Evolutionary conservation across 2,329 filamentous ascomycete genomes (phyloP), one percentile per base, ranked within the genome.

Genomic region (Cyphellophora attinorum): DNA sequence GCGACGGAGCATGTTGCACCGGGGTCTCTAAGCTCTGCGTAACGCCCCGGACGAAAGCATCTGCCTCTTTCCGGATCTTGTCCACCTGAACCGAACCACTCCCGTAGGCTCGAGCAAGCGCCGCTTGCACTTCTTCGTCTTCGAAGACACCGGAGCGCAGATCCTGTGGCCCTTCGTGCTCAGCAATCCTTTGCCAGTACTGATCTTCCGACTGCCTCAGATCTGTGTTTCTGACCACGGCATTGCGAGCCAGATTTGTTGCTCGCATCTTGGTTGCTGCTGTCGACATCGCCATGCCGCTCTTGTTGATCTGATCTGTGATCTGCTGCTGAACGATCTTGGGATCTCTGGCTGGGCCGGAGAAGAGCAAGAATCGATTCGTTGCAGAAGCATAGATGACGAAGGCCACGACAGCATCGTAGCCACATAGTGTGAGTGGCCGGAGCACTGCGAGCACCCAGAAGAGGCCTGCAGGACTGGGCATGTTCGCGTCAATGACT

Each of bases 301-400:
- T 62, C 2, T 57, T 50, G 10, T 50, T 48, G 5, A 64, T 51
- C 2, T 60, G 55, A 38, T 63, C 57, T 15, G 42, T 37, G 5
- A 34, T 35, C 5, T 39, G 39, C 2, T 37, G 39, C 6, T 42
- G 35, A 3, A 36, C 19, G 5, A 42, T 27, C 46, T 85, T 79
- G 27, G 93, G 60, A 40, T 83, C 75, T 1, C 76, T 72, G 0
- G 77, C 57, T 0, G 70, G 64, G 0, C 74, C 70, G 28, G 64
- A 62, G 30, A 67, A 63, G 14, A 76, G 72, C 46, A 93, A 84
- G 39, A 82, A 80, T 13, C 86, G 77, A 51, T 88, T 81, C 4
- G 91, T 95, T 11, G 76, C 74, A 3, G 81, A 79, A 3, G 91
- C 66, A 61, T 79, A 95, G 23, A 95, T 64, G 3, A 81, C 56